phyloP scores from a whole-genome alignment of 495 filamentous ascomycete genomes.

The Massariosphaeria phaeospora region DNA sequence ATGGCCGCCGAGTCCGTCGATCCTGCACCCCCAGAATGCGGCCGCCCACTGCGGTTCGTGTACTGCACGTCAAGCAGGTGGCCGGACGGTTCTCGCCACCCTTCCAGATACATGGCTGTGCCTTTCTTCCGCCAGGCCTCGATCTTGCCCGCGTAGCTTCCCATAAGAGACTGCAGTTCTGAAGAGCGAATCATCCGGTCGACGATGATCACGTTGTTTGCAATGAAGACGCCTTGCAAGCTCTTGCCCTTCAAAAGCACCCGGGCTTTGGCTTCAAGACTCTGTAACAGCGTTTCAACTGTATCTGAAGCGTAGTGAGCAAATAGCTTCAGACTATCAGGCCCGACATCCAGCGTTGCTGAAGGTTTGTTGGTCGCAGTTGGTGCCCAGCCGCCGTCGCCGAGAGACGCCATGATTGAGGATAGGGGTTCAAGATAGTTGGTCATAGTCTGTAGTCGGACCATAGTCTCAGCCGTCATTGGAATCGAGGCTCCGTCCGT shows the following conservation, averaged over 20 bases:
- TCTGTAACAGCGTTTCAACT: slow-evolving; percentile 70
- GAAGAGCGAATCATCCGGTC: slow-evolving; percentile 80
- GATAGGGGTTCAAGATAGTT: slow-evolving; percentile 81
- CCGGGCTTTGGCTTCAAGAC: slow-evolving; percentile 73
- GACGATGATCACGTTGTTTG: slow-evolving; percentile 80
- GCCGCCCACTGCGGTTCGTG: slow-evolving; percentile 65
- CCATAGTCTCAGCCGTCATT: slow-evolving; percentile 79
- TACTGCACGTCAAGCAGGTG: slow-evolving; percentile 88
- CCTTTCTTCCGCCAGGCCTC: slow-evolving; percentile 85
- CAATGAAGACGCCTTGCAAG: slow-evolving; percentile 80
- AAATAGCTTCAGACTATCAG: slow-evolving; percentile 83
- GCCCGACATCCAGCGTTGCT: slow-evolving; percentile 77
- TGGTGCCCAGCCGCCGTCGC: slow-evolving; percentile 83
- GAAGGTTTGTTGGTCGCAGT: slow-evolving; percentile 45
- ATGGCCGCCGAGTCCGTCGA: slow-evolving; percentile 71
- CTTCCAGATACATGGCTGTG: slow-evolving; percentile 73
- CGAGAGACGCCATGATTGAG: slow-evolving; percentile 84
- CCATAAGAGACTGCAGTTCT: slow-evolving; percentile 68
- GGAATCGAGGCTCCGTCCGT: slow-evolving; percentile 73
- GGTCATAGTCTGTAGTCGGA: slow-evolving; percentile 76
- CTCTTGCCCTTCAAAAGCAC: slow-evolving; percentile 70
- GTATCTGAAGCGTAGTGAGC: slow-evolving; percentile 82
- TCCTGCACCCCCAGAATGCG: slow-evolving; percentile 60
- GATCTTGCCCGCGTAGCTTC: slow-evolving; percentile 52
- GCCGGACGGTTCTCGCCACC: slow-evolving; percentile 80